Evolutionary conservation across 2,329 filamentous ascomycete genomes (phyloP).

Genomic region (Xylariaceae sp.): DNA sequence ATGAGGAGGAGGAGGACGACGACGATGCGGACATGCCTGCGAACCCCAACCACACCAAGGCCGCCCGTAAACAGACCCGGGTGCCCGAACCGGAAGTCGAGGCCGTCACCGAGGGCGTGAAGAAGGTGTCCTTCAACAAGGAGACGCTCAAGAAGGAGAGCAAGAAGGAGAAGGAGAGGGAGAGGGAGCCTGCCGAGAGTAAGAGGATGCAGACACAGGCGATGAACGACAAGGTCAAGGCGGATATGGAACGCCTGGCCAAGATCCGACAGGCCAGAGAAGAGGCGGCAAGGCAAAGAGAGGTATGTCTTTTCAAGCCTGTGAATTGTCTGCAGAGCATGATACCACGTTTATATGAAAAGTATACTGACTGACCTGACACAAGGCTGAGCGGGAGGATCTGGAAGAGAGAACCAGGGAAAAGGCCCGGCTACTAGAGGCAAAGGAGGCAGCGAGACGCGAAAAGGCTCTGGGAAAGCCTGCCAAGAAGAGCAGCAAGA

Average conservation of each 20-base stretch:
- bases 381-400: too few relatives aligned
- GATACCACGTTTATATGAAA: too few relatives aligned
- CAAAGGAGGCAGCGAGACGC: background rate
- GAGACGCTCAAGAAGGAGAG: slow-evolving; percentile 43
- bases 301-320: too few relatives aligned
- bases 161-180: slow-evolving; percentile 75
- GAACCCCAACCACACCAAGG: slow-evolving; percentile 88
- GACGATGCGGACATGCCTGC: slow-evolving; percentile 66
- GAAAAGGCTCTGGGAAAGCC: background rate
- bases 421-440: too few relatives aligned
- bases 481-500: background rate
- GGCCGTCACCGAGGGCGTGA: slow-evolving; percentile 48
- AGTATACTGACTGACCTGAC: too few relatives aligned
- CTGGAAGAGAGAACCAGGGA: too few relatives aligned
- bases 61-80: slow-evolving; percentile 55
- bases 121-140: slow-evolving; percentile 50
- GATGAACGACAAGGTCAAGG: slow-evolving; percentile 93
- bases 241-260: slow-evolving; percentile 77
- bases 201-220: slow-evolving; percentile 88
- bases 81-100: slow-evolving; percentile 40
- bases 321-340: too few relatives aligned
- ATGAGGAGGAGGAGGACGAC: slow-evolving; percentile 33
- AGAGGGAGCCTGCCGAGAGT: slow-evolving; percentile 83
- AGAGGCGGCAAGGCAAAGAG: background rate
- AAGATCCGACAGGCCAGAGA: slow-evolving; percentile 61